Evolutionary conservation across 805 yeast genomes (phyloP).

Genomic region (Komagataella pastoris): DNA sequence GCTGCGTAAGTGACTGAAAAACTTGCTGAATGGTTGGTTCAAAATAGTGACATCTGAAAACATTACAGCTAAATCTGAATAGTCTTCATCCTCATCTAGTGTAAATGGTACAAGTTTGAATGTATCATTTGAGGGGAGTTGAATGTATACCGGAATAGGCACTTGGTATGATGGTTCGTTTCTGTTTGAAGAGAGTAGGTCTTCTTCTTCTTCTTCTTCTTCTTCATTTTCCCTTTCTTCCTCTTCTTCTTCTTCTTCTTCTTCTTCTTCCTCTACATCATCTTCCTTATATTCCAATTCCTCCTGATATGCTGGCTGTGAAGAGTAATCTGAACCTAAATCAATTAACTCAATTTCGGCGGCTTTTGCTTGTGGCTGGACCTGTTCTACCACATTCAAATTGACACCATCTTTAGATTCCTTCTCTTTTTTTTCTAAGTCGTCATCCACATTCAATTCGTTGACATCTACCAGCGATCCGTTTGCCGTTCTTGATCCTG

Average conservation of each 20-base stretch:
- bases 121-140: background rate
- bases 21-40: constrained; percentile 4
- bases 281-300: background rate
- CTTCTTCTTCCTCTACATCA: background rate
- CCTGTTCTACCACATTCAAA: constrained; percentile 2
- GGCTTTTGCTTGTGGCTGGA: constrained; percentile 7
- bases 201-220: constrained; percentile 1
- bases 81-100: background rate
- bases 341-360: constrained; percentile 4
- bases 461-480: constrained; percentile 1
- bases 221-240: background rate
- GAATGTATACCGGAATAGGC: background rate
- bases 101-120: background rate
- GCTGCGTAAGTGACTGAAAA: constrained; percentile 3
- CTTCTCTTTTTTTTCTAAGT: constrained; percentile 3
- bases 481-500: background rate
- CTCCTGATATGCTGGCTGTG: background rate
- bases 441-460: background rate
- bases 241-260: constrained; percentile 1
- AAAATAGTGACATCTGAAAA: constrained; percentile 11
- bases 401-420: background rate
- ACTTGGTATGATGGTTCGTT: background rate
- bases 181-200: no score
- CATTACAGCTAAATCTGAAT: constrained; percentile 2
- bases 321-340: constrained; percentile 5